phyloP scores from a whole-genome alignment of 1,284 basidiomycete species.

The Ceratobasidium sp. region DNA sequence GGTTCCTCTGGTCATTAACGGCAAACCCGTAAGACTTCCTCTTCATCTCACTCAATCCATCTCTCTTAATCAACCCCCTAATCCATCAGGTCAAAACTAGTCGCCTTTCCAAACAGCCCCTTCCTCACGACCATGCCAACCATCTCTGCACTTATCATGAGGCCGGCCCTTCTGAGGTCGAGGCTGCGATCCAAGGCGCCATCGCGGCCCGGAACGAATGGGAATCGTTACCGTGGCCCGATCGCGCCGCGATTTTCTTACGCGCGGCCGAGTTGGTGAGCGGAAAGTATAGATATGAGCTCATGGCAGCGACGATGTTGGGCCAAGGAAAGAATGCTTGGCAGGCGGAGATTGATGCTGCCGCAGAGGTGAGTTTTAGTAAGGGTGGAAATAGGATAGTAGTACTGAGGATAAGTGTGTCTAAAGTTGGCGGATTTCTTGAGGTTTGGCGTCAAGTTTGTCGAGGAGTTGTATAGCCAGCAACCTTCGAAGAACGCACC shows the following conservation, averaged over 20 bases:
- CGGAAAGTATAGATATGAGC: conserved; percentile 93
- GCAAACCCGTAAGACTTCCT: conserved; percentile 76
- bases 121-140: conserved; percentile 87
- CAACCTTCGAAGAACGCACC: conserved; percentile 91
- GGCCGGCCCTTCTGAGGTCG: conserved; percentile 83
- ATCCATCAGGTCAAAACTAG: conserved; percentile 84
- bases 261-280: conserved; percentile 96
- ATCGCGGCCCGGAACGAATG: conserved; percentile 89
- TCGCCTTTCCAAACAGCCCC: conserved; percentile 80
- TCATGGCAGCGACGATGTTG: conserved; percentile 97
- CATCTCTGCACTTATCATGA: conserved; percentile 91
- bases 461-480: conserved; percentile 92
- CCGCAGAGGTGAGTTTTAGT: conserved; percentile 83
- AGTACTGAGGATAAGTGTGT: conserved; percentile 6
- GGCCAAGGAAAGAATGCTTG: conserved; percentile 99
- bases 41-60: conserved; percentile 1
- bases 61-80: neutral
- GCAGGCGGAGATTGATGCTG: conserved; percentile 99
- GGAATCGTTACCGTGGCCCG: conserved; percentile 96
- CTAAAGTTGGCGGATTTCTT: conserved; percentile 91
- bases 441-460: conserved; percentile 96
- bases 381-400: neutral
- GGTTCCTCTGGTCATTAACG: conserved; percentile 94
- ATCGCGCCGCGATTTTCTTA: conserved; percentile 97
- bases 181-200: conserved; percentile 88